These are phyloP conservation scores for Phytophthora idaei DNA, from an alignment of 352 stramenopile species.

Conservation along the genomic window DNA sequence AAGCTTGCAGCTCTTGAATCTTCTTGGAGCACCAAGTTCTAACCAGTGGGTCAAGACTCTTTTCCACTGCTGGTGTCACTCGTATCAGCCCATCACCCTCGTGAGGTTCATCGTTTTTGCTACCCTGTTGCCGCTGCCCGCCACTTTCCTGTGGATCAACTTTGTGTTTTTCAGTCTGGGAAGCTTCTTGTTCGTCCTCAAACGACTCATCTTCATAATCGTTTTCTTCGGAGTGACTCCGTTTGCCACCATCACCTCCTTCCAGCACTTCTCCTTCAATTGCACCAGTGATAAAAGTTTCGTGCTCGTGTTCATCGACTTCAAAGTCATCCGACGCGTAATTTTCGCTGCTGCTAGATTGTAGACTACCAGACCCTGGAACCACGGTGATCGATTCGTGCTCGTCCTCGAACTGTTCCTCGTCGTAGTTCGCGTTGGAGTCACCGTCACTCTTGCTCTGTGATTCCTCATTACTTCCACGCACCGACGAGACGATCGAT, in stretches of 20 bases:
- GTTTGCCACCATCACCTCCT: not conserved
- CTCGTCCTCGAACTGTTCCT: conserved; percentile 27
- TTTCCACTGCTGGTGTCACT: not conserved
- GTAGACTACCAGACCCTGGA: not conserved
- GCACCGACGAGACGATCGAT: conserved; percentile 20
- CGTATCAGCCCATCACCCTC: not conserved
- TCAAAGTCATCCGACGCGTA: conserved; percentile 28
- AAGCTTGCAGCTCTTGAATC: conserved; percentile 8
- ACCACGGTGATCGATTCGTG: not conserved
- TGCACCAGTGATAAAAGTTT: not conserved
- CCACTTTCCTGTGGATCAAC: not conserved
- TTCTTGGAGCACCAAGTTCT: conserved; percentile 20
- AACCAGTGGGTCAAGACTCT: conserved; percentile 2
- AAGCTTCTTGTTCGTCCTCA: conserved; percentile 10
- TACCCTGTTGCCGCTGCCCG: not conserved
- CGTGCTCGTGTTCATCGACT: conserved; percentile 12
- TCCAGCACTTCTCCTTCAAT: not conserved
- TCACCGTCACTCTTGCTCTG: not conserved
- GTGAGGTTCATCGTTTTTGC: not conserved
- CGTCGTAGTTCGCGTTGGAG: conserved; percentile 6
- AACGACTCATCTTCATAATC: conserved; percentile 24
- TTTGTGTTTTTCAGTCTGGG: not conserved
- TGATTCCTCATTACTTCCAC: not conserved
- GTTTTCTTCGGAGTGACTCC: not conserved
- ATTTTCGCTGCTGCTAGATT: conserved; percentile 13